phyloP scores from a whole-genome alignment of 805 yeast species.

The Starmerella etchellsii region DNA sequence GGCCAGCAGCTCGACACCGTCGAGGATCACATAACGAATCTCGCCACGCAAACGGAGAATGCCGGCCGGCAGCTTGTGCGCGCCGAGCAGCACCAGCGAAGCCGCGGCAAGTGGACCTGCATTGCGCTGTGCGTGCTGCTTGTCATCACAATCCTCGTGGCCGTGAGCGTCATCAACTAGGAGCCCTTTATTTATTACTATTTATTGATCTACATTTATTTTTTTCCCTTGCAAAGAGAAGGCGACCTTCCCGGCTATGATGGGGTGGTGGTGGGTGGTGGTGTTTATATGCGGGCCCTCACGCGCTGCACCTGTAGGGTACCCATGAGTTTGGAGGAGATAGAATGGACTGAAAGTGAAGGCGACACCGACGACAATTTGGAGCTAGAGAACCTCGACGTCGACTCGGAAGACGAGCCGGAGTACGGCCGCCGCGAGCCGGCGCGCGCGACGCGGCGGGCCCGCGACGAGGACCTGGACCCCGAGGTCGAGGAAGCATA shows the following conservation, averaged over 20 bases:
- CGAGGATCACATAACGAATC: slow-evolving; percentile 59
- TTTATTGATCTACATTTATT: not conserved
- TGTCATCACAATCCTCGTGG: slow-evolving; percentile 43
- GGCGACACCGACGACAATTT: slow-evolving; percentile 18
- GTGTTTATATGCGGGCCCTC: not conserved
- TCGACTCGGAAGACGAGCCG: slow-evolving; percentile 11
- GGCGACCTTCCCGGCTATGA: too few species aligned
- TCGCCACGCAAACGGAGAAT: slow-evolving; percentile 50
- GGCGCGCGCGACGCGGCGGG: slow-evolving; percentile 6
- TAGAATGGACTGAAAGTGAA: slow-evolving; percentile 19
- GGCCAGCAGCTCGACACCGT: slow-evolving; percentile 74
- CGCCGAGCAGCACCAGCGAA: slow-evolving; percentile 64
- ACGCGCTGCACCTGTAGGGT: not conserved
- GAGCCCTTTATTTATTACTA: not conserved
- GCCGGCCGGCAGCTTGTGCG: slow-evolving; percentile 58
- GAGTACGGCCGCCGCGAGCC: not conserved
- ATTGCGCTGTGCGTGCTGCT: slow-evolving; percentile 48
- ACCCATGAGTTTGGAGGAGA: slow-evolving; percentile 13
- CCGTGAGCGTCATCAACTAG: slow-evolving; percentile 10
- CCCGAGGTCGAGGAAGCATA: slow-evolving; percentile 20
- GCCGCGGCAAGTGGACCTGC: slow-evolving; percentile 62
- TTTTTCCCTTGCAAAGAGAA: too few species aligned
- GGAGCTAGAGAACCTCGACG: slow-evolving; percentile 10
- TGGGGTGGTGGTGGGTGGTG: too few species aligned
- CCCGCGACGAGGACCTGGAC: slow-evolving; percentile 19